phyloP scores from a whole-genome alignment of 1,139 yeast species.

The Komagataea norvegica region DNA sequence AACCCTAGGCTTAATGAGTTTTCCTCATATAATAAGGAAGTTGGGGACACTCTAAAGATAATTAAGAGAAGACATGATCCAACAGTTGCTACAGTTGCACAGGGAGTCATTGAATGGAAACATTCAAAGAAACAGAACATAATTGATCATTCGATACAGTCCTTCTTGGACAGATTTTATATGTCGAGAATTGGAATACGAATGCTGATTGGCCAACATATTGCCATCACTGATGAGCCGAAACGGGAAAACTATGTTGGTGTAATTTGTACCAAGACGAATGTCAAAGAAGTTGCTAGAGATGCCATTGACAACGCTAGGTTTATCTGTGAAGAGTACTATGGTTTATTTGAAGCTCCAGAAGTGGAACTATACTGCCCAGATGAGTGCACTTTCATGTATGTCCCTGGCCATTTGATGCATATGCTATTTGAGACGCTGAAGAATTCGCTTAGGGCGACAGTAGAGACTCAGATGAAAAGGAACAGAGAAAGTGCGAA shows the following conservation, averaged over 20 bases:
- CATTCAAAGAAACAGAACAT: constrained; percentile 41
- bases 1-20: constrained; percentile 13
- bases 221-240: constrained; percentile 71
- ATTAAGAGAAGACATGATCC: constrained; percentile 88
- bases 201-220: constrained; percentile 86
- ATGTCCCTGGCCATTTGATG: constrained; percentile 84
- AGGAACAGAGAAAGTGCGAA: constrained; percentile 36
- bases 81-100: constrained; percentile 89
- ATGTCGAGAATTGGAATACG: constrained; percentile 86
- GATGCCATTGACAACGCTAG: constrained; percentile 86
- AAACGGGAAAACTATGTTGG: constrained; percentile 67
- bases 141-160: constrained; percentile 64
- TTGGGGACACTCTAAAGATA: constrained; percentile 59
- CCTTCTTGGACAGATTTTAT: constrained; percentile 76
- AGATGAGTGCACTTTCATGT: constrained; percentile 54
- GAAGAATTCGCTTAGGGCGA: constrained; percentile 79
- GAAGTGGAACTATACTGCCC: constrained; percentile 66
- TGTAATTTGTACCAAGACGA: constrained; percentile 76
- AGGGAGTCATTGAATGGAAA: constrained; percentile 91
- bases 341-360: constrained; percentile 79
- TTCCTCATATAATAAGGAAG: constrained; percentile 62
- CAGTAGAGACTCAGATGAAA: constrained; percentile 58
- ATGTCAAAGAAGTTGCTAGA: constrained; percentile 71
- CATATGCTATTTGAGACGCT: constrained; percentile 85
- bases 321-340: constrained; percentile 83